phyloP scores from a whole-genome alignment of 352 stramenopile species.

The Phytopythium aichiense region DNA sequence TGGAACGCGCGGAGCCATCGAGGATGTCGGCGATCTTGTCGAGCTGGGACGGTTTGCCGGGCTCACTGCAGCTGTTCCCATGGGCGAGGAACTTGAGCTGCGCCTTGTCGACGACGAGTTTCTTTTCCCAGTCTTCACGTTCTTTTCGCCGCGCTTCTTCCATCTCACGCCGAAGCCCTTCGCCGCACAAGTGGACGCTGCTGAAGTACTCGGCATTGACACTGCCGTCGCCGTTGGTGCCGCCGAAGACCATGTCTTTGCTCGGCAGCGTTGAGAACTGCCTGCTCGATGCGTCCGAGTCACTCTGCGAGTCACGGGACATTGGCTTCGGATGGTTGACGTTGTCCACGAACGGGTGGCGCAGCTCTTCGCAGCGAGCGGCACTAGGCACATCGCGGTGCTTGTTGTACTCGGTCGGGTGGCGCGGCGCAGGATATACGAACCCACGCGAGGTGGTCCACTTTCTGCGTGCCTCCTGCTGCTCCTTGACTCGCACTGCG shows the following conservation, averaged over 20 bases:
- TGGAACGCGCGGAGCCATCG: conserved; percentile 35
- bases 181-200: conserved; percentile 84
- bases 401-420: conserved; percentile 64
- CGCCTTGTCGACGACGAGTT: conserved; percentile 86
- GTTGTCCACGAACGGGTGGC: conserved; percentile 83
- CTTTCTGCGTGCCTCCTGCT: conserved; percentile 37
- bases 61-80: conserved; percentile 74
- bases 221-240: conserved; percentile 65
- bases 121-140: conserved; percentile 62
- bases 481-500: conserved; percentile 45
- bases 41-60: conserved; percentile 50
- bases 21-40: conserved; percentile 83
- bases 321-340: conserved; percentile 61
- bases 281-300: background rate
- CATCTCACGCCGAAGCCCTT: conserved; percentile 71
- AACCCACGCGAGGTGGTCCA: conserved; percentile 89
- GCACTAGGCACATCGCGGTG: conserved; percentile 68
- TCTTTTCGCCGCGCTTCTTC: conserved; percentile 62
- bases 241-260: conserved; percentile 87
- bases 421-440: conserved; percentile 74
- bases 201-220: conserved; percentile 76
- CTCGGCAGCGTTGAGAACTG: conserved; percentile 81
- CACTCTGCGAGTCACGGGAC: conserved; percentile 30
- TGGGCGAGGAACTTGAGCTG: conserved; percentile 87
- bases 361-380: conserved; percentile 79